Base-by-base conservation (phyloP, 805 yeast genomes). In the Maudiozyma barnettii region DNA sequence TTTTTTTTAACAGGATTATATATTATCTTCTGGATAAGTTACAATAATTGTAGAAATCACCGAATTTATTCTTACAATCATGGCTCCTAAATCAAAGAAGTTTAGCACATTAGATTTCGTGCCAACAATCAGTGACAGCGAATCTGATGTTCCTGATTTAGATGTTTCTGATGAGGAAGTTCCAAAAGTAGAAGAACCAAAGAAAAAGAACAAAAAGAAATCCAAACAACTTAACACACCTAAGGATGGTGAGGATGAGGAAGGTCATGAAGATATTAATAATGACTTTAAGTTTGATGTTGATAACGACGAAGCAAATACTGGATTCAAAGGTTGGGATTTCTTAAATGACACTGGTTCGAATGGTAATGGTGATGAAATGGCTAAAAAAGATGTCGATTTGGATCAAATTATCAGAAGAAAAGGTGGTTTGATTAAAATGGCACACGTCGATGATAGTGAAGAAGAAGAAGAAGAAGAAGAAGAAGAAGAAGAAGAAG, bases 351-450 rank as follows among this genome's bases (percentile, higher is more conserved):
- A 62, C 43, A 51, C 53, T 4, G 54, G 18, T 36, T n/a, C 54
- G 21, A 49, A 50, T 5, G 16, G 18, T 1, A 41, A 38, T 31
- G 45, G 51, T 14, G 55, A 49, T 9, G 56, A 47, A 36, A 57
- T 53, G 19, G 47, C 51, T 8, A 72, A 60, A 47, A 77, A 75
- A 52, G 86, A 81, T 51, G 95, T 88, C 8, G 96, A 91, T 70
- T 73, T 91, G 51, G 96, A 91, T 58, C 80, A 81, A 13, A 91
- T 91, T 46, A 84, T 91, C 55, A 80, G 82, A 68, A 76, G 90
- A 64, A 90, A 86, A 57, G 95, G 96, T 64, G 87, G 95, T 39
- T 70, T 82, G 46, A 70, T 76, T 5, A 76, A 77, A 45, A 59
- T 78, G 46, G 79, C 75, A 0, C 78, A 74, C 41, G 66, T 72